Evolutionary conservation across 768 basidiomycete genomes (phyloP), one percentile per base, ranked within the genome.

Genomic region (Trametes sanguinea): DNA sequence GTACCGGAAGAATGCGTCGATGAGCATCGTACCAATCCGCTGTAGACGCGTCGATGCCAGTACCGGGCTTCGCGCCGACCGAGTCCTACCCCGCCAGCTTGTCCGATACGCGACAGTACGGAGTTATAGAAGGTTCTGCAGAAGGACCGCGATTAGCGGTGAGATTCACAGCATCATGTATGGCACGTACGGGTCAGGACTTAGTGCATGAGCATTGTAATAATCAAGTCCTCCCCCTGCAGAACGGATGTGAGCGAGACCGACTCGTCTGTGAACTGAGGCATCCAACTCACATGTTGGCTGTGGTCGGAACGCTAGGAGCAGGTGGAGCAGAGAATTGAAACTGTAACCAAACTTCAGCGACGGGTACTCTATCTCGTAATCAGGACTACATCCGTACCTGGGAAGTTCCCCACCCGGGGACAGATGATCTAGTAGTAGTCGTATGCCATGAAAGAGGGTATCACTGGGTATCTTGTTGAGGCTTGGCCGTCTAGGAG

Each of bases 11-110:
- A n/a, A n/a, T n/a, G n/a, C n/a, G n/a, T n/a, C n/a, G n/a, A n/a
- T n/a, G 22, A 22, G 29, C 6, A 51, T 44, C 53, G 39, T 63
- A 87, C 88, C 58, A 83, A 63, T 53, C 82, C 83, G 39, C 83
- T 84, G 69, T 90, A 92, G 10, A 85, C 85, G 29, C 83, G 82
- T 56, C 79, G 77, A 71, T 91, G 88, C 83, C 82, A 89, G 58
- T 82, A 77, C 27, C 77, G 77, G 1, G 90, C 89, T 69, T 89
- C 88, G 62, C 84, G 73, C 14, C 79, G 71, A 29, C 85, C 84
- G 14, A 85, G 80, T 44, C 85, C 85, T 63, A 64, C 52, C 1
- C 57, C 27, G 11, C 51, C 67, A 16, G 60, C 61, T 16, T 66
- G 58, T 43, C 62, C 50, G 72, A 57, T 53, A 48, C 71, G 70